phyloP scores from a whole-genome alignment of 2,329 filamentous ascomycete species.

The Beauveria bassiana region DNA sequence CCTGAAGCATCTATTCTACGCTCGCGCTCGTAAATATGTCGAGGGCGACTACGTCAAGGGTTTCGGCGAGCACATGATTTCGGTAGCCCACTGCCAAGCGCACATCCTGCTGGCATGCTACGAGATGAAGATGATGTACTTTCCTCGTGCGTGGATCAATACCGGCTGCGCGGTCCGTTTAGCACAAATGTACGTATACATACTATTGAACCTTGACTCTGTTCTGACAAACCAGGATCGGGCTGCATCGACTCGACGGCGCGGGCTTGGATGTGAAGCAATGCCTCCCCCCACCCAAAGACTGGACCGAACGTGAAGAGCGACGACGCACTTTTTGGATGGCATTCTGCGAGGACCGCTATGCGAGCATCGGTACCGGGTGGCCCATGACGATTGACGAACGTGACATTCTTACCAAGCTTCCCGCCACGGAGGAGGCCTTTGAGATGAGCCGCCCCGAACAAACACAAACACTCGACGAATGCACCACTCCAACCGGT shows the following conservation, averaged over 20 bases:
- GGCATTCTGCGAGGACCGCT: conserved; percentile 83
- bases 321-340: conserved; percentile 91
- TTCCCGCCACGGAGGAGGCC: conserved; percentile 77
- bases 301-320: conserved; percentile 93
- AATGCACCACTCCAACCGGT: conserved; percentile 64
- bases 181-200: conserved; percentile 62
- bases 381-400: conserved; percentile 97
- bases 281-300: conserved; percentile 73
- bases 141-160: conserved; percentile 91
- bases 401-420: conserved; percentile 76
- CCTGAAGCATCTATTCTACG: conserved; percentile 83
- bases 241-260: conserved; percentile 80
- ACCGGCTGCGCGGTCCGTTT: conserved; percentile 75
- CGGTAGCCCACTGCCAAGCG: conserved; percentile 76
- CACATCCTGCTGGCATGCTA: conserved; percentile 75
- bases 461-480: conserved; percentile 59
- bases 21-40: conserved; percentile 79
- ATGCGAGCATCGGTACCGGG: conserved; percentile 90
- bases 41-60: conserved; percentile 88
- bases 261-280: conserved; percentile 83
- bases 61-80: conserved; percentile 83
- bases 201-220: conserved; percentile 14
- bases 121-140: conserved; percentile 97
- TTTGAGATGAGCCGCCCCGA: conserved; percentile 75
- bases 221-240: conserved; percentile 65